Base-by-base conservation (phyloP, 441 rosid species). In the Adansonia gregorii region DNA sequence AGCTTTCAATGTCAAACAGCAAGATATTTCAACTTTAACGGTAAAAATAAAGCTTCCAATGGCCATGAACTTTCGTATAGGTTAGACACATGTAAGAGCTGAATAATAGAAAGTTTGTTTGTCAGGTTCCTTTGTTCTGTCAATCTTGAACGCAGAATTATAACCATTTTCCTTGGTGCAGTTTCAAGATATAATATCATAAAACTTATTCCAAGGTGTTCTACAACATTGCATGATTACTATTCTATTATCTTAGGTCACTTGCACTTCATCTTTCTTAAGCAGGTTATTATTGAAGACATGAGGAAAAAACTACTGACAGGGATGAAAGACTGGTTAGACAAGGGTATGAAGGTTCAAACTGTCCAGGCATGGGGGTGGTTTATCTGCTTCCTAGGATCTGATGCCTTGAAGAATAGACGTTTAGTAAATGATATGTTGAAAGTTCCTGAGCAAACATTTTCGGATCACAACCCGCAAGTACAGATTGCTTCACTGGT, bases 401-500 rank as follows among this genome's bases (percentile, higher is more conserved):
- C 78, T 60, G 83, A 69, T 48, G 89, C 83, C 68, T 55, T 79
- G 73, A 86, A 82, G 81, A 81, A 80, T 17, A 84, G 89, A 83
- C 81, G 65, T 76, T 74, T 88, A 67, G 67, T 84, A 15, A 90
- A 90, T 72, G 84, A 84, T 65, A 84, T 88, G 92, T 85, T 90
- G 78, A 90, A 87, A 77, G 74, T 87, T 77, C 88, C 78, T 14
- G 89, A 90, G 78, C 78, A 78, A 78, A 85, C 90, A 71, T 90
- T 90, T 90, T 81, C 77, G 81, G 90, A 87, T 85, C 77, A 67
- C 73, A 86, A 76, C 3, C 79, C 88, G 10, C 91, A 85, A 77
- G 90, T 88, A 65, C 91, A 90, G 80, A 87, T 88, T 65, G 85
- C 92, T 81, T 86, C 93, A 59, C 87, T 64, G 93, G 92, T 90